Evolutionary conservation across 1,284 basidiomycete genomes (phyloP).

Genomic region (Ganoderma multipileum): DNA sequence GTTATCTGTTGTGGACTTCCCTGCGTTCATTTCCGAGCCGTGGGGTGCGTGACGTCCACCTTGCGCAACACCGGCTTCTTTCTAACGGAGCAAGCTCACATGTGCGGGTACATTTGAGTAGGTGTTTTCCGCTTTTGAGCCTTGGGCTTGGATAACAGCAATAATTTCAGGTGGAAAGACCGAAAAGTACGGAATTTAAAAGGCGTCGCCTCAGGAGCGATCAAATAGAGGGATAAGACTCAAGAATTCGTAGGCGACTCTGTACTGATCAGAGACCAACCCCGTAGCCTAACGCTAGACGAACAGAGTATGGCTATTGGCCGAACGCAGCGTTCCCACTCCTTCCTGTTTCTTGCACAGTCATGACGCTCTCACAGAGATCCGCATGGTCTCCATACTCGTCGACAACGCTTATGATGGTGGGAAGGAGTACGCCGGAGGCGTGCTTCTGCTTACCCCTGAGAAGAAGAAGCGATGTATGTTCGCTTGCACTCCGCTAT

Average conservation of each 20-base stretch:
- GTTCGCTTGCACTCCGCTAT: neutral
- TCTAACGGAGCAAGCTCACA: neutral
- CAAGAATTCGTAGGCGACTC: neutral
- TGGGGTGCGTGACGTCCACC: neutral
- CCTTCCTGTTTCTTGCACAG: neutral
- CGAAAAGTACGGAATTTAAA: neutral
- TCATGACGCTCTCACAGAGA: neutral
- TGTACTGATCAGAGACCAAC: neutral
- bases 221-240: neutral
- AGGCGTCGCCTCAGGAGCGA: neutral
- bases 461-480: neutral
- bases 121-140: conserved; percentile 5
- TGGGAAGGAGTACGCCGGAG: neutral
- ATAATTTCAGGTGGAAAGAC: neutral
- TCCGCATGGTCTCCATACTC: neutral
- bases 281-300: neutral
- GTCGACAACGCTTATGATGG: conserved; percentile 3
- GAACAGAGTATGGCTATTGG: neutral
- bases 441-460: neutral
- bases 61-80: neutral
- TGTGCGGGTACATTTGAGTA: conserved; percentile 3
- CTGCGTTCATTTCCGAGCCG: conserved; percentile 27
- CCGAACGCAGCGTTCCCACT: neutral
- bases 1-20: conserved; percentile 17
- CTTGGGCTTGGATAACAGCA: neutral